Evolutionary conservation across 1,284 basidiomycete species (phyloP), one percentile per base, ranked within the genome.

Genomic region (Schizophyllum amplum): DNA sequence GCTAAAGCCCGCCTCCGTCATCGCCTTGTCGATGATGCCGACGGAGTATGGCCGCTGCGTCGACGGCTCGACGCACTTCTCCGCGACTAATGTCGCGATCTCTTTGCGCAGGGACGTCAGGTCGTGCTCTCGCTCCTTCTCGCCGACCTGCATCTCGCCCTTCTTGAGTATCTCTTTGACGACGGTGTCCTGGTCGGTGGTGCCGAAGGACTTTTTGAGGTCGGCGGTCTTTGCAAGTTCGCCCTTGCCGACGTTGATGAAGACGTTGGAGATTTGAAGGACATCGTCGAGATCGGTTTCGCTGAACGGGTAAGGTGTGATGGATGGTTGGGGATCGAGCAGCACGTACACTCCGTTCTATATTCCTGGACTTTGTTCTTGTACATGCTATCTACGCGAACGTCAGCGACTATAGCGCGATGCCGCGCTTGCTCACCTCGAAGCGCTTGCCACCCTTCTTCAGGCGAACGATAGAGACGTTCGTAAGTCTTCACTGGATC

Each of bases 361-460:
- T 90, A 99, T 72, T 98, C 95, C 64, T 94, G 90, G 21, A 98
- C 96, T 75, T 98, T 98, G 76, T 99, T 99, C 79, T 98, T 98
- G 77, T 98, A 98, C 95, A 98, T 52, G 96, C 96, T 64, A 99
- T 91, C 92, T 94, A n/a, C n/a, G n/a, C n/a, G 55, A 17, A 47
- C n/a, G n/a, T n/a, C n/a, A n/a, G n/a, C n/a, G n/a, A n/a, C n/a
- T n/a, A n/a, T n/a, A n/a, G n/a, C n/a, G n/a, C n/a, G n/a, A n/a
- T n/a, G n/a, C n/a, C 47, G 27, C 52, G 23, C 21, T 47, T 49
- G 58, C 62, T 51, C 47, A 92, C 92, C 81, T 99, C 97, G 71
- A 98, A 99, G 54, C 97, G 86, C 73, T 98, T 98, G 25, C 97
- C 97, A 51, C 89, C 93, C 71, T 98, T 98, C 77, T 94, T 97